A percentile compares a stretch with the other conserved stretches of the same genome.
These are phyloP conservation scores for Fusarium abutilonis DNA, from an alignment of 2,329 filamentous ascomycete species.

Conservation along the genomic window DNA sequence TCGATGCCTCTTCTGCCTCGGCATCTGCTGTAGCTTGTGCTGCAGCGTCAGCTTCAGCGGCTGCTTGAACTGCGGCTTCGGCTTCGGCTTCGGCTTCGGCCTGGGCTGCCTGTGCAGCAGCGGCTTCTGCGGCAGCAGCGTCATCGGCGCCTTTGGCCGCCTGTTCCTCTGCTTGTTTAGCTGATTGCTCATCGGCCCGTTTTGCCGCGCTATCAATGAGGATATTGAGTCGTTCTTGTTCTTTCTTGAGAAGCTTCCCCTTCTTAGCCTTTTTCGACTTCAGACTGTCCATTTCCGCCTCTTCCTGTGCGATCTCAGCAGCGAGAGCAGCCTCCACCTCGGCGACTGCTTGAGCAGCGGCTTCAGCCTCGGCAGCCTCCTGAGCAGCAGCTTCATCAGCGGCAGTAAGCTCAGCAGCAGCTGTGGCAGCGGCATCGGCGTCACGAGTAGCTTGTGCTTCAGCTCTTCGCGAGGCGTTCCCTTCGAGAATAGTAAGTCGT, in stretches of 20 bases:
- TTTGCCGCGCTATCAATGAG: slow-evolving; percentile 29
- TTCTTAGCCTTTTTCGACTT: slow-evolving; percentile 50
- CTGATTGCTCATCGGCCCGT: slow-evolving; percentile 27
- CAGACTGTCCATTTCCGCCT: slow-evolving; percentile 37
- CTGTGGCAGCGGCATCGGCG: slow-evolving; percentile 22
- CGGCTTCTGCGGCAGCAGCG: slow-evolving; percentile 9
- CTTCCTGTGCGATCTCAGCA: slow-evolving; percentile 38
- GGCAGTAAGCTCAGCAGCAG: slow-evolving; percentile 13
- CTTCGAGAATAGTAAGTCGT: slow-evolving; percentile 35
- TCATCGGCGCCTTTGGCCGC: slow-evolving; percentile 28
- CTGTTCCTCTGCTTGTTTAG: slow-evolving; percentile 33
- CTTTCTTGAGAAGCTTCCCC: slow-evolving; percentile 39
- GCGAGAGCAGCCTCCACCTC: slow-evolving; percentile 30
- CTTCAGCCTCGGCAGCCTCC: slow-evolving; percentile 16
- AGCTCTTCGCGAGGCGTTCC: slow-evolving; percentile 28
- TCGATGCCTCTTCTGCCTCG: slow-evolving; percentile 30
- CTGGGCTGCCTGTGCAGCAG: slow-evolving; percentile 17
- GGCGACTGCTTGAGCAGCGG: slow-evolving; percentile 27
- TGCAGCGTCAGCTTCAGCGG: slow-evolving; percentile 23
- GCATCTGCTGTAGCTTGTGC: slow-evolving; percentile 36
- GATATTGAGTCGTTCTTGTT: slow-evolving; percentile 36
- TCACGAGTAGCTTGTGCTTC: slow-evolving; percentile 33
- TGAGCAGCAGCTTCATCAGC: slow-evolving; percentile 27
- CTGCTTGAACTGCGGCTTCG: slow-evolving; percentile 25
- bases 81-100: slow-evolving; percentile 34